Base-by-base conservation (phyloP, 2,329 filamentous ascomycete genomes). In the Alternaria triticina region DNA sequence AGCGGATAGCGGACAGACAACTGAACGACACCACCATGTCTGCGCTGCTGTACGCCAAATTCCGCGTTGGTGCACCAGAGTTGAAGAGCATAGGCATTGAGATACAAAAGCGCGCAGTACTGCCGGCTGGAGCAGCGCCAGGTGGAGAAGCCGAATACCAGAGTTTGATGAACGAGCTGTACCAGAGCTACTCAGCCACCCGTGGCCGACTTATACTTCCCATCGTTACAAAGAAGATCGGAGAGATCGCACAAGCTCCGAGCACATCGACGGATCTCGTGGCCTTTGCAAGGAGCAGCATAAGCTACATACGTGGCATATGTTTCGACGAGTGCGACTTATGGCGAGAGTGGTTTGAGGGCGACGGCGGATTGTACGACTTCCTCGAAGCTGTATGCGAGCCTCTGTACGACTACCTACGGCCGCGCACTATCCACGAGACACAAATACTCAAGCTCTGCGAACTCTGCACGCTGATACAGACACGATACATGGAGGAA, bases 11-110 rank as follows among this genome's bases (percentile, higher is more conserved):
- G 33, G 87, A 90, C 65, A 85, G 87, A n/a, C 88, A 90, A 68
- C 80, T 91, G 45, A 92, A 90, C 66, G 90, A 92, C 65, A 91
- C 90, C 1, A 90, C 89, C 2, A 88, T 91, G 82, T 91, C 90
- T 22, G 88, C 90, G 10, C 79, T 92, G 9, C 80, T 92, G 2
- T 92, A 92, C 71, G 89, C 90, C 20, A 92, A 91, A 69, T 92
- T 91, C 65, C 84, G 89, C 25, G 87, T 90, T 23, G 87, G 87
- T 47, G 90, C 90, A 3, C 84, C 87, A 4, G 88, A 90, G 66
- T 79, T 92, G 57, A 90, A 91, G 75, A 84, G 86, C 57, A 84
- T 92, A 45, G 90, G 89, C 9, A 78, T 89, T 22, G 88, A 91
- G 71, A 90, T 91, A 40, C 89, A 91, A 69, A 90, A 90, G 75